A percentile compares a stretch with the other conserved stretches of the same genome.
Evolutionary conservation across 2,329 filamentous ascomycete species (phyloP).

Genomic region (Aspergillus tanneri): DNA sequence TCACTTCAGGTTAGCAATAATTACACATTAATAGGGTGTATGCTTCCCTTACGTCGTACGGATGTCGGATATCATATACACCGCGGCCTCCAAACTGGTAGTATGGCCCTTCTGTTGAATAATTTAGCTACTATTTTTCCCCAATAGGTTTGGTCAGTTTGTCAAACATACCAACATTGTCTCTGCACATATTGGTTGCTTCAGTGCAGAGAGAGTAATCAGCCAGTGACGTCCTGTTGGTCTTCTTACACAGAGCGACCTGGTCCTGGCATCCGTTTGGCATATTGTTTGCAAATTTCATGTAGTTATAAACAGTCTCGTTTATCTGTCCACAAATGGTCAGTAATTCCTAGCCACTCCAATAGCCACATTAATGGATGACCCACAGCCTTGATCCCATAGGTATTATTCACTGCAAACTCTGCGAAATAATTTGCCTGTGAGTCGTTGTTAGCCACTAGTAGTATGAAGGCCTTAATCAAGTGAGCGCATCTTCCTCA

Average conservation of each 20-base stretch:
- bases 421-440: slow-evolving; percentile 49
- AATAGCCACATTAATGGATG: background rate
- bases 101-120: slow-evolving; percentile 51
- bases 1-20: slow-evolving; percentile 3
- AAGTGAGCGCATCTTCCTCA: background rate
- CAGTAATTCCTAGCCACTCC: background rate
- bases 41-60: slow-evolving; percentile 31
- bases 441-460: background rate
- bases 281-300: slow-evolving; percentile 60
- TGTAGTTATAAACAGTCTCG: slow-evolving; percentile 59
- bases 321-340: slow-evolving; percentile 43
- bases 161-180: slow-evolving; percentile 49
- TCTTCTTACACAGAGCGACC: slow-evolving; percentile 64
- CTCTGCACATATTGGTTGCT: slow-evolving; percentile 56
- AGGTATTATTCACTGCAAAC: slow-evolving; percentile 56
- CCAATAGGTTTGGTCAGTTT: background rate
- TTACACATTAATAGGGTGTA: background rate
- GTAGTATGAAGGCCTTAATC: background rate
- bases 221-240: slow-evolving; percentile 58
- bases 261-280: slow-evolving; percentile 62
- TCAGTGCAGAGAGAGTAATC: slow-evolving; percentile 52
- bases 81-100: slow-evolving; percentile 55
- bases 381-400: slow-evolving; percentile 49
- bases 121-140: background rate
- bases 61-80: slow-evolving; percentile 62